Evolutionary conservation across 495 filamentous ascomycete species (phyloP).

Genomic region (Hyaloscypha variabilis): DNA sequence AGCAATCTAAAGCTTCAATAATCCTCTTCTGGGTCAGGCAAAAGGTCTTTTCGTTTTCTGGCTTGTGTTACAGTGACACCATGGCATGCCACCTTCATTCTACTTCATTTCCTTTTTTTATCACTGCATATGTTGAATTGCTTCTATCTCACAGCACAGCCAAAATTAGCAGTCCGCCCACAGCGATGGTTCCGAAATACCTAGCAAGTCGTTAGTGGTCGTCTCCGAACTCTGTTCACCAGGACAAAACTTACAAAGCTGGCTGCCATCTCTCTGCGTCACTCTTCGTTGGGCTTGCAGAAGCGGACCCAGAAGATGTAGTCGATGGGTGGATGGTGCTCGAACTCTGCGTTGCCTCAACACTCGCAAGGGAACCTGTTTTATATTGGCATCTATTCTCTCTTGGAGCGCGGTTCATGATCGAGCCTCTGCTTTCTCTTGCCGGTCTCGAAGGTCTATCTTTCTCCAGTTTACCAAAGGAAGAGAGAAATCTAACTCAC

Average conservation of each 20-base stretch:
- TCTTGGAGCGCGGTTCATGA: too few relatives aligned
- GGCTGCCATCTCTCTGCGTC: background rate
- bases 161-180: background rate
- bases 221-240: background rate
- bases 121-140: background rate
- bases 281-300: slow-evolving; percentile 2
- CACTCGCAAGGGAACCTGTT: slow-evolving; percentile 6
- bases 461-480: too few relatives aligned
- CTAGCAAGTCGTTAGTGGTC: background rate
- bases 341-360: background rate
- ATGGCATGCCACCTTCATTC: too few relatives aligned
- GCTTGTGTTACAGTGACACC: too few relatives aligned
- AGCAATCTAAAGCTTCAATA: too few relatives aligned
- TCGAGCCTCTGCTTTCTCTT: too few relatives aligned
- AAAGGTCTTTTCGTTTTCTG: too few relatives aligned
- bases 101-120: background rate
- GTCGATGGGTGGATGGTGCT: background rate
- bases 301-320: background rate
- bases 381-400: too few relatives aligned
- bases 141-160: background rate
- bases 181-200: background rate
- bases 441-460: too few relatives aligned
- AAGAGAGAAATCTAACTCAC: too few relatives aligned
- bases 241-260: background rate
- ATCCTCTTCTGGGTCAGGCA: too few relatives aligned